Evolutionary conservation across 1,284 basidiomycete species (phyloP).

Genomic region (Ustilago esculenta): DNA sequence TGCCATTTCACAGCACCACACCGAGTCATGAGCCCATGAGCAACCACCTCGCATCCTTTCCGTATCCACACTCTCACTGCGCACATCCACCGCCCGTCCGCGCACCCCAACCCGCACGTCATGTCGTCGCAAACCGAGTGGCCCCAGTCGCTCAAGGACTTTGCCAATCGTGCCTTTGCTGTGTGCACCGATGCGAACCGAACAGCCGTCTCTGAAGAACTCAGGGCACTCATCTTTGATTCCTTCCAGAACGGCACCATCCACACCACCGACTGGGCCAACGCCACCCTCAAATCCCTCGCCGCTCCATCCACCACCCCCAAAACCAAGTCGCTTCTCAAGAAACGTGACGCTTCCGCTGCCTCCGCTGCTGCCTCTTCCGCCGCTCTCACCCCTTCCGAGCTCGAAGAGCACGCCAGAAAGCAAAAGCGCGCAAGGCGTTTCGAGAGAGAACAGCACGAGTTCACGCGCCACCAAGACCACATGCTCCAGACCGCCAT

Average conservation of each 20-base stretch:
- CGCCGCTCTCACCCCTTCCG: neutral
- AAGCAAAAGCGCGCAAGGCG: slow-evolving; percentile 63
- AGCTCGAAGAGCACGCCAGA: slow-evolving; percentile 52
- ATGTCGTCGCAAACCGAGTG: slow-evolving; percentile 54
- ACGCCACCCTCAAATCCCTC: slow-evolving; percentile 82
- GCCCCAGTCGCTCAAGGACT: slow-evolving; percentile 59
- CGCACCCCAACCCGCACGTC: too few relatives aligned
- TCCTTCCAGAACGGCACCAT: slow-evolving; percentile 74
- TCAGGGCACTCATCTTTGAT: slow-evolving; percentile 68
- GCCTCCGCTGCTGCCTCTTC: slow-evolving; percentile 11
- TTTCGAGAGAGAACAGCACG: slow-evolving; percentile 62
- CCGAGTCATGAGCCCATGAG: neutral
- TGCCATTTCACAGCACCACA: too few relatives aligned
- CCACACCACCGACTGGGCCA: slow-evolving; percentile 87
- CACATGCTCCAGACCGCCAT: slow-evolving; percentile 51
- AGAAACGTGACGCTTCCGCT: slow-evolving; percentile 32
- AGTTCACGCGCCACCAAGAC: slow-evolving; percentile 48
- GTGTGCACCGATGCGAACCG: slow-evolving; percentile 67
- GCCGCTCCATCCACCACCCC: slow-evolving; percentile 37
- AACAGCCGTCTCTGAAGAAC: slow-evolving; percentile 68
- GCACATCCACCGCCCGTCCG: neutral
- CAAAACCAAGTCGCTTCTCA: slow-evolving; percentile 31
- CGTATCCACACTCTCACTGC: too few relatives aligned
- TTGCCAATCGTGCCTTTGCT: slow-evolving; percentile 60
- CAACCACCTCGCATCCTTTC: too few relatives aligned